phyloP scores from a whole-genome alignment of 2,329 filamentous ascomycete species.

The Nemania sp. region DNA sequence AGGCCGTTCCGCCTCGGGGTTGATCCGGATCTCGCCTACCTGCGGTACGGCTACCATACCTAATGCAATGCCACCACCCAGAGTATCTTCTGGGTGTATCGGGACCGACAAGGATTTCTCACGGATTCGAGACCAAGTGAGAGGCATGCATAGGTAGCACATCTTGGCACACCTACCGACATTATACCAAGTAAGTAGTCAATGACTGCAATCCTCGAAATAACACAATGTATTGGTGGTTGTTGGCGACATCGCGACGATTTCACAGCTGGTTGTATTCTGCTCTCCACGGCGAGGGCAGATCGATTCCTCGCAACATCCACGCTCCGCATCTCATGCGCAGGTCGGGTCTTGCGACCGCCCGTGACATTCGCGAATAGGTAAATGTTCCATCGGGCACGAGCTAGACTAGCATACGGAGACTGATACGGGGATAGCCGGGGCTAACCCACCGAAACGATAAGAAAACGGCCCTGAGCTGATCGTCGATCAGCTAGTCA shows the following conservation, averaged over 20 bases:
- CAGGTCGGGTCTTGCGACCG: too few relatives aligned
- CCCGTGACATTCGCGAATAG: neutral
- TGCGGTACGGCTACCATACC: neutral
- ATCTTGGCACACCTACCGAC: neutral
- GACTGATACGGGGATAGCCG: neutral
- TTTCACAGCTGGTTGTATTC: neutral
- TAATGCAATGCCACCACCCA: conserved; percentile 20
- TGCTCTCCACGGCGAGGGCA: neutral
- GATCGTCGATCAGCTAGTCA: neutral
- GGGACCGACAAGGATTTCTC: neutral
- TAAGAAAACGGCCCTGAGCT: neutral
- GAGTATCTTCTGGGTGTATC: neutral
- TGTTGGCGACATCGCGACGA: neutral
- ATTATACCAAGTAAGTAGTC: too few relatives aligned
- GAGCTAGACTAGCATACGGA: neutral
- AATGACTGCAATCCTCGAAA: too few relatives aligned
- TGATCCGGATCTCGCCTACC: conserved; percentile 10
- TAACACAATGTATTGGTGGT: too few relatives aligned
- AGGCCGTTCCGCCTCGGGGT: neutral
- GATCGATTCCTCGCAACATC: neutral
- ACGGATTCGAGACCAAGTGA: neutral
- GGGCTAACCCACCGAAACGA: neutral
- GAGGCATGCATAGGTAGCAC: neutral
- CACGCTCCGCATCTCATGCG: too few relatives aligned
- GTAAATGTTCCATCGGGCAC: neutral